A percentile compares a stretch with the other conserved stretches of the same genome.
Conservation (phyloP, 2,329 filamentous ascomycete genomes). For the Amauroascus verrucosus region DNA sequence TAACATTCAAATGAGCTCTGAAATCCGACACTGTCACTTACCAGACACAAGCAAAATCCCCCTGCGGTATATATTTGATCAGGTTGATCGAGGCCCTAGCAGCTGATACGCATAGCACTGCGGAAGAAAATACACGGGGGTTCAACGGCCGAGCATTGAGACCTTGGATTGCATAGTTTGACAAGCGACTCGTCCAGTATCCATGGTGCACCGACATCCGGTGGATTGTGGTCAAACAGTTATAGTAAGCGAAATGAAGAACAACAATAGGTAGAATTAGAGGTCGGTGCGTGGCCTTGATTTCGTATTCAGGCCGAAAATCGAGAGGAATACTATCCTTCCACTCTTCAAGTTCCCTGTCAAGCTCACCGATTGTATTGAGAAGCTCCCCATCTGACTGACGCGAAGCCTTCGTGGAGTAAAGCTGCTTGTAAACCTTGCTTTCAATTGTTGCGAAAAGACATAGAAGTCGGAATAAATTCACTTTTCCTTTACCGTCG, state of each 20-base stretch:
- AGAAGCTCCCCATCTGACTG: constrained; percentile 87
- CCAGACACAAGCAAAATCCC: constrained; percentile 92
- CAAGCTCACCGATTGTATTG: constrained; percentile 90
- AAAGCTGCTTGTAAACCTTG: constrained; percentile 84
- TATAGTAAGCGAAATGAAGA: constrained; percentile 94
- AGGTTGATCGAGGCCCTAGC: constrained; percentile 87
- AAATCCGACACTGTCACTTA: constrained; percentile 38
- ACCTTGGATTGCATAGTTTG: constrained; percentile 90
- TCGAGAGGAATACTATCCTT: constrained; percentile 92
- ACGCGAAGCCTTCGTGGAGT: constrained; percentile 83
- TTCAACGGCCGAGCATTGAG: constrained; percentile 85
- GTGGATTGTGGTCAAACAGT: constrained; percentile 93
- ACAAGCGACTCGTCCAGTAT: constrained; percentile 92
- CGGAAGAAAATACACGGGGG: constrained; percentile 86
- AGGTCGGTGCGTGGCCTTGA: constrained; percentile 82
- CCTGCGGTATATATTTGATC: constrained; percentile 91
- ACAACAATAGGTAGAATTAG: constrained; percentile 92
- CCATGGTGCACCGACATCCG: constrained; percentile 97
- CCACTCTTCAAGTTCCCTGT: constrained; percentile 84
- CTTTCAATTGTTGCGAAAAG: constrained; percentile 86
- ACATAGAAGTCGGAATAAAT: constrained; percentile 87
- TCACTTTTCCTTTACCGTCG: constrained; percentile 84
- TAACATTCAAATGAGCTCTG: not conserved
- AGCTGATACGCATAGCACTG: constrained; percentile 82
- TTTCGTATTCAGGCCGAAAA: constrained; percentile 94